Evolutionary conservation across 495 filamentous ascomycete species (phyloP).

Genomic region (Tetracladium setigerum): DNA sequence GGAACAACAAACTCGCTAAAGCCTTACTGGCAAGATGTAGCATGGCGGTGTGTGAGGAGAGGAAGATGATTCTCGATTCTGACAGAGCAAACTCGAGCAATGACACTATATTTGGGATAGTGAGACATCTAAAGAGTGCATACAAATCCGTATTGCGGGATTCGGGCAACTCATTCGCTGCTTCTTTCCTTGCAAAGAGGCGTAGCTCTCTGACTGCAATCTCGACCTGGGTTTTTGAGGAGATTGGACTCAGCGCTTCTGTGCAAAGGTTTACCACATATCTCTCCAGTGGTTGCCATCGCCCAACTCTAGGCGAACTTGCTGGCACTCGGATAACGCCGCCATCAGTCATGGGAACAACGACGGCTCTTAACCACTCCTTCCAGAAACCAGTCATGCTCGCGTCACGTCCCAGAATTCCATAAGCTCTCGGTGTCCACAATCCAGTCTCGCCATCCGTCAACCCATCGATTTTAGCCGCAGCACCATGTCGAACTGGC

Average conservation of each 20-base stretch:
- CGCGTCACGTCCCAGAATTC: slow-evolving; percentile 80
- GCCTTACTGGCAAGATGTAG: slow-evolving; percentile 85
- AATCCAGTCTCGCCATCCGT: slow-evolving; percentile 94
- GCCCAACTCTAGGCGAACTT: slow-evolving; percentile 84
- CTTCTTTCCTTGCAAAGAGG: slow-evolving; percentile 88
- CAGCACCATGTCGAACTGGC: slow-evolving; percentile 87
- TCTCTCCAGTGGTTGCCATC: slow-evolving; percentile 93
- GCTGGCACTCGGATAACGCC: slow-evolving; percentile 73
- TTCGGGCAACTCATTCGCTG: slow-evolving; percentile 86
- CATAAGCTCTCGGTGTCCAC: slow-evolving; percentile 93
- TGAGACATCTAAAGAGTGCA: slow-evolving; percentile 81
- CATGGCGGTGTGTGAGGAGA: slow-evolving; percentile 95
- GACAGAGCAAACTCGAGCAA: slow-evolving; percentile 90
- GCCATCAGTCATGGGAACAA: slow-evolving; percentile 92
- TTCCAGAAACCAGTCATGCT: slow-evolving; percentile 94
- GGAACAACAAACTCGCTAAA: slow-evolving; percentile 77
- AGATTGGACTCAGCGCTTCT: slow-evolving; percentile 83
- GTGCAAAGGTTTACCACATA: slow-evolving; percentile 98
- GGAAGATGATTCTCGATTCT: slow-evolving; percentile 90
- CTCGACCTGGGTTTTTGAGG: slow-evolving; percentile 94
- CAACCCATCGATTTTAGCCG: slow-evolving; percentile 93
- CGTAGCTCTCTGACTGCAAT: slow-evolving; percentile 83
- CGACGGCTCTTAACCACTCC: slow-evolving; percentile 89
- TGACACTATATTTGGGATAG: slow-evolving; percentile 82
- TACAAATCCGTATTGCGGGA: slow-evolving; percentile 90